A percentile compares a stretch with the other conserved stretches of the same genome.
phyloP scores from a whole-genome alignment of 257 asterid genomes.

The Forsythia viridissima region DNA sequence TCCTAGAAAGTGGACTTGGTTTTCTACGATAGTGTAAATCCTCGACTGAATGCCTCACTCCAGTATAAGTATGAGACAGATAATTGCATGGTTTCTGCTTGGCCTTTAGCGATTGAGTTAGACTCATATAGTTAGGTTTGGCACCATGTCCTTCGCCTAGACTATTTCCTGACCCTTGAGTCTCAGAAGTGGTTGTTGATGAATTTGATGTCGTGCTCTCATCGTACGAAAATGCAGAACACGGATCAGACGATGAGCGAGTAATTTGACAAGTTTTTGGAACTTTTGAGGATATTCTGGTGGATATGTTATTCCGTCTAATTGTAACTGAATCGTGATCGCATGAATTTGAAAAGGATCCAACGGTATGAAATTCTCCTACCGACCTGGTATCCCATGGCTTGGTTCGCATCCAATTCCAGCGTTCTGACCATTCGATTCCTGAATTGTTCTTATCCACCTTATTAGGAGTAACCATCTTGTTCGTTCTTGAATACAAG shows the following conservation, averaged over 20 bases:
- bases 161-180: background rate
- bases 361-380: background rate
- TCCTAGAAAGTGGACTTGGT: constrained; percentile 17
- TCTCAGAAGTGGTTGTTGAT: constrained; percentile 9
- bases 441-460: background rate
- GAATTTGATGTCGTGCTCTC: constrained; percentile 11
- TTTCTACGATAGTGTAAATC: constrained; percentile 4
- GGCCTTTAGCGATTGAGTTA: constrained; percentile 22
- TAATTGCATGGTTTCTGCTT: constrained; percentile 27
- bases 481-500: background rate
- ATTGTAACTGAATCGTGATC: constrained; percentile 23
- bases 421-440: background rate
- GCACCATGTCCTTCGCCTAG: background rate
- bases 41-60: constrained; percentile 10
- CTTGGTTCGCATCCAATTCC: background rate
- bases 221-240: background rate
- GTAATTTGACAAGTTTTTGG: constrained; percentile 7
- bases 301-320: constrained; percentile 34
- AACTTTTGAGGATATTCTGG: constrained; percentile 35
- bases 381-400: constrained; percentile 1
- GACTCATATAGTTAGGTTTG: constrained; percentile 10
- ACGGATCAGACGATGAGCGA: constrained; percentile 10
- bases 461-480: background rate
- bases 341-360: constrained; percentile 21
- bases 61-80: background rate